A percentile compares a stretch with the other conserved stretches of the same genome.
Evolutionary conservation across 2,329 filamentous ascomycete species (phyloP).

Genomic region (Anthostomella pinea): DNA sequence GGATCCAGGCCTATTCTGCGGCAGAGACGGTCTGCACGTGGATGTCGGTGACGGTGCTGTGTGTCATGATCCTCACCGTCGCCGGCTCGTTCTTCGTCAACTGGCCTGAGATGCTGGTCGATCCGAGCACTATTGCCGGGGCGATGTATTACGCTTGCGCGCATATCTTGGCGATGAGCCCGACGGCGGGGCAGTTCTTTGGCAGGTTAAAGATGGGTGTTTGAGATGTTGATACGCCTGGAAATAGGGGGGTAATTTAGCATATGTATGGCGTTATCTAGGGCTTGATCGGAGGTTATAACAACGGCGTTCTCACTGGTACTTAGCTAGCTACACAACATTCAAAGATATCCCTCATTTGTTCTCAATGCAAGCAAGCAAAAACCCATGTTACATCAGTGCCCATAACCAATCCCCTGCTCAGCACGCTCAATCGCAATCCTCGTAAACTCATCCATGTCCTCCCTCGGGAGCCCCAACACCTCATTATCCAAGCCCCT

Average conservation of each 20-base stretch:
- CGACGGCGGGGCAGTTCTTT: background rate
- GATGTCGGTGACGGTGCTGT: constrained; percentile 38
- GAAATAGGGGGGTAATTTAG: too few relatives aligned
- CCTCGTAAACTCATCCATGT: constrained; percentile 55
- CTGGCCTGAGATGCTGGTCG: constrained; percentile 45
- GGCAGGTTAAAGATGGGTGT: background rate
- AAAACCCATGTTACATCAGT: too few relatives aligned
- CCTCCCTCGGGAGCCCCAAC: constrained; percentile 57
- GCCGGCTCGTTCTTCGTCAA: constrained; percentile 38
- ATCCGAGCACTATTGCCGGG: constrained; percentile 45
- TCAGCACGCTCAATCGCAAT: constrained; percentile 38
- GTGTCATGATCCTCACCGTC: constrained; percentile 41
- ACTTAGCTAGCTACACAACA: too few relatives aligned
- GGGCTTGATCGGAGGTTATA: too few relatives aligned
- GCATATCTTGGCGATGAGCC: constrained; percentile 4
- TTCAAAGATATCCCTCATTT: too few relatives aligned
- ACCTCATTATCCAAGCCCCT: constrained; percentile 46
- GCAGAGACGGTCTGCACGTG: constrained; percentile 41
- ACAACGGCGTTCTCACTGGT: too few relatives aligned
- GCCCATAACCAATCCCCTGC: constrained; percentile 18
- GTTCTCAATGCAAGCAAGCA: too few relatives aligned
- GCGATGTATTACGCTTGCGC: constrained; percentile 41
- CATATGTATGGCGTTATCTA: too few relatives aligned
- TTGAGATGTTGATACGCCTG: too few relatives aligned
- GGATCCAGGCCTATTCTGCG: constrained; percentile 37